Evolutionary conservation across 208 protist species (phyloP), one percentile per base, ranked within the genome.

Genomic region (Acanthamoeba royreba): DNA sequence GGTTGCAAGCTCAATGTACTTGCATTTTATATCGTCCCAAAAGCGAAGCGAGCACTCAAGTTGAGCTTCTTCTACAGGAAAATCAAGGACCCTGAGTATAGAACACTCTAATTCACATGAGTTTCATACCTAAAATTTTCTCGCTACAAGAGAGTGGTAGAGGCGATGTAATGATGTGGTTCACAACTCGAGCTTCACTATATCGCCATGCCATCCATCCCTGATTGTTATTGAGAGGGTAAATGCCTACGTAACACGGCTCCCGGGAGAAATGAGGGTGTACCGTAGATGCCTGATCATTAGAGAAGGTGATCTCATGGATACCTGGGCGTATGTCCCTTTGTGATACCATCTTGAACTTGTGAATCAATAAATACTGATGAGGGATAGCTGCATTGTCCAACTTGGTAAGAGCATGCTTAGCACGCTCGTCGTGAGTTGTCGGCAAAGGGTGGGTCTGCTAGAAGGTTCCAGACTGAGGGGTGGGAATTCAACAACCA

Each of bases 121-220:
- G n/a, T n/a, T n/a, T n/a, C n/a, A n/a, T n/a, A n/a, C n/a, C n/a
- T n/a, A n/a, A n/a, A n/a, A n/a, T n/a, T n/a, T n/a, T n/a, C n/a
- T n/a, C n/a, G n/a, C n/a, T 58, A 22, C 49, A 58, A 58, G 49
- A 58, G 22, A 81, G 69, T 42, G 69, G 69, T 42, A 81, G 40
- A 3, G 69, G 69, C 69, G 69, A 81, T 2, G 69, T 81, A 13
- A 31, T 42, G 25, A 81, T 28, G 33, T 81, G 69, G 22, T 47
- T 43, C 2, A 81, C 61, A 31, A 43, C 81, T 11, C 53, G 81
- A 35, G 81, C 49, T 13, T 89, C 53, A 28, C 49, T 33, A 40
- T 89, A 89, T 15, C 81, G 46, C 81, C 81, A 89, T n/a, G 81
- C 81, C 81, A 89, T 89, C 81, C 81, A 89, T 15, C 46, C 31